These are phyloP conservation scores for Citrus medica DNA, from an alignment of 345 rosid genomes.

Conservation along the genomic window DNA sequence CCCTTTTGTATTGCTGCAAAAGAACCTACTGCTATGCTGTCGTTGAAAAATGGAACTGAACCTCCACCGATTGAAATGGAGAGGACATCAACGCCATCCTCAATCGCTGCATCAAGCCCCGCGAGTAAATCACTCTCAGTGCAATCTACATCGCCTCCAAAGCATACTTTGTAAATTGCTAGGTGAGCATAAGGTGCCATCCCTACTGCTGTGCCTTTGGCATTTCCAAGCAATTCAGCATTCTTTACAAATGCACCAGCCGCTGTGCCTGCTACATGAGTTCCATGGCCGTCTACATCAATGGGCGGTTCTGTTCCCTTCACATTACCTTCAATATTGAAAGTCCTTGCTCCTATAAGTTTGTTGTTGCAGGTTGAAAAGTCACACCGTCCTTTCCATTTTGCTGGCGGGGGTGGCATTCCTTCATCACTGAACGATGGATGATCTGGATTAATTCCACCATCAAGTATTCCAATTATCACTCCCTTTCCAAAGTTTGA, in stretches of 20 bases:
- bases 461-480: slow-evolving; percentile 48
- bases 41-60: slow-evolving; percentile 38
- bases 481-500: slow-evolving; percentile 39
- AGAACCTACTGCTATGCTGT: slow-evolving; percentile 50
- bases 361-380: slow-evolving; percentile 52
- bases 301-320: slow-evolving; percentile 25
- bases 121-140: slow-evolving; percentile 45
- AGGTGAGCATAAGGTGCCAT: slow-evolving; percentile 59
- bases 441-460: slow-evolving; percentile 42
- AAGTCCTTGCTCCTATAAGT: slow-evolving; percentile 52
- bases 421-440: slow-evolving; percentile 46
- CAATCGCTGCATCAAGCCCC: slow-evolving; percentile 47
- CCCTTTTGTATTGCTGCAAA: slow-evolving; percentile 57
- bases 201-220: slow-evolving; percentile 51
- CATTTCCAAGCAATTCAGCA: slow-evolving; percentile 40
- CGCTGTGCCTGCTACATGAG: slow-evolving; percentile 55
- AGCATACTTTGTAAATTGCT: slow-evolving; percentile 58
- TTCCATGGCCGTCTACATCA: slow-evolving; percentile 58
- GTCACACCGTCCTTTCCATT: slow-evolving; percentile 52
- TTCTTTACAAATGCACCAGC: slow-evolving; percentile 38
- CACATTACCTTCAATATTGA: slow-evolving; percentile 18
- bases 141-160: slow-evolving; percentile 37
- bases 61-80: slow-evolving; percentile 42
- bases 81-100: slow-evolving; percentile 51
- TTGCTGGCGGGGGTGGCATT: slow-evolving; percentile 39